Evolutionary conservation across 2,329 filamentous ascomycete genomes (phyloP), one percentile per base, ranked within the genome.

Genomic region (Trichoderma semiorbis): DNA sequence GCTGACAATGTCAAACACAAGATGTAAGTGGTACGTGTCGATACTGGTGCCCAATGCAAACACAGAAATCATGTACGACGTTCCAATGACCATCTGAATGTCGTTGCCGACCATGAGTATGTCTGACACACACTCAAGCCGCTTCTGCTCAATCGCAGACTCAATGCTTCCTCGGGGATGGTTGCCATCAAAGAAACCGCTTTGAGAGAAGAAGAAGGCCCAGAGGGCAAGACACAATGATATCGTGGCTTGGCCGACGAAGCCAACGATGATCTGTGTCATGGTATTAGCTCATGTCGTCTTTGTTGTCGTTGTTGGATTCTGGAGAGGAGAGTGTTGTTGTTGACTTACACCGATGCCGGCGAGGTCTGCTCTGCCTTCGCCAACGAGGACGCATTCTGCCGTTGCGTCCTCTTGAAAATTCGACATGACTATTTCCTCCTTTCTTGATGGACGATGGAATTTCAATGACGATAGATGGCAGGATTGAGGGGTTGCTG

Each of bases 101-200:
- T 80, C 78, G 26, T 79, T 80, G 21, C 79, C 78, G 2, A 78
- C 73, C 78, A 80, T 80, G 34, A 81, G 75, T n/a, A 80, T 79
- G 26, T 77, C 76, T 1, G 77, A 77, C 30, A 80, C 76, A 39
- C 79, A 77, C 32, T 78, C 75, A 26, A 81, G 73, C 21, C 79
- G 76, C 73, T 78, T 79, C 69, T 74, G 75, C 72, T 79, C 77
- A 60, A 78, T 75, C 24, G 68, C 74, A 68, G 75, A 75, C 70
- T 78, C 76, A 14, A 75, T 57, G 10, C 75, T 78, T 47, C 75
- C 79, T 28, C 78, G 76, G 10, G 76, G 73, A 58, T 78, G 76
- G 73, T 70, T 43, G 74, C 72, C 64, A 47, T 79, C 75, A 39
- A 81, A 75, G 21, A 74, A 74, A 57, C 77, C 77, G 50, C 75